phyloP scores from a whole-genome alignment of 768 basidiomycete genomes.

The Mycena belliarum region DNA sequence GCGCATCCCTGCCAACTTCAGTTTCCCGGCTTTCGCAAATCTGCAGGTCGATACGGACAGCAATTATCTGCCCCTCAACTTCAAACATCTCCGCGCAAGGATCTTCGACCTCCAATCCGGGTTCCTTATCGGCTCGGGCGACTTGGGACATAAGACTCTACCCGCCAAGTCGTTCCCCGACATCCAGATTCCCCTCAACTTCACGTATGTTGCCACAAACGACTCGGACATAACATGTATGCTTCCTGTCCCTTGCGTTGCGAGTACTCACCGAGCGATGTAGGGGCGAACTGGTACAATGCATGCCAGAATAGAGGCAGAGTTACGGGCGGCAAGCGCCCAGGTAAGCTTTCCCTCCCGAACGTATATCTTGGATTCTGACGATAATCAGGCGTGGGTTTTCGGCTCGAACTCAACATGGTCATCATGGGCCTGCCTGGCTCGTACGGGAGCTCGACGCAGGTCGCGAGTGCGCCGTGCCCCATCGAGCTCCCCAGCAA shows the following conservation, averaged over 20 bases:
- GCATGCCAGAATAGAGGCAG: constrained; percentile 66
- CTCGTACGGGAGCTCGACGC: constrained; percentile 53
- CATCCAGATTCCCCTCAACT: constrained; percentile 76
- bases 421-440: constrained; percentile 67
- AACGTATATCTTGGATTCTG: not conserved
- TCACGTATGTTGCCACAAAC: constrained; percentile 81
- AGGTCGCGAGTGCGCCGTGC: constrained; percentile 61
- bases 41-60: constrained; percentile 74
- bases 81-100: constrained; percentile 64
- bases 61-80: constrained; percentile 78
- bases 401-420: constrained; percentile 67
- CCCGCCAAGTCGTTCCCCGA: constrained; percentile 67
- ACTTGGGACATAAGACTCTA: constrained; percentile 56
- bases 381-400: constrained; percentile 48
- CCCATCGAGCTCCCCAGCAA: constrained; percentile 66
- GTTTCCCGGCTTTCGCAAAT: constrained; percentile 76
- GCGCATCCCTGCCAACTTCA: constrained; percentile 84
- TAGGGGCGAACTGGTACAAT: constrained; percentile 77
- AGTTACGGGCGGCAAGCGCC: constrained; percentile 51
- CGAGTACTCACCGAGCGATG: not conserved
- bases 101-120: constrained; percentile 71
- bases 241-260: constrained; percentile 23
- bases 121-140: constrained; percentile 67
- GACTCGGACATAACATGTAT: constrained; percentile 82
- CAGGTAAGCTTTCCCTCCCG: constrained; percentile 46